Conservation (phyloP, 495 filamentous ascomycete genomes). For the Podospora bellae-mahoneyi region DNA sequence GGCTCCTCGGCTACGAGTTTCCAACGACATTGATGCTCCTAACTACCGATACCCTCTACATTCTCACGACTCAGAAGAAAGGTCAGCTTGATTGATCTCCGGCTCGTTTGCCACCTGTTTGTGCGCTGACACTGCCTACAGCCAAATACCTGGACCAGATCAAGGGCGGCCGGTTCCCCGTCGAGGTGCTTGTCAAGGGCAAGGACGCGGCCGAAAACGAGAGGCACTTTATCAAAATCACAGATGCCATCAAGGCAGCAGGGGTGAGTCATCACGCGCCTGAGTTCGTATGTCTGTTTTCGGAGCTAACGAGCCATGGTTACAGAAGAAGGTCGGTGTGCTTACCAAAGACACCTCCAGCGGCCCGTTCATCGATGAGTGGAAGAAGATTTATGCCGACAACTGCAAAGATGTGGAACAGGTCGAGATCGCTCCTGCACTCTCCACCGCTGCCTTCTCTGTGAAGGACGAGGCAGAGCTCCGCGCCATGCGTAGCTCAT, state of each 20-base stretch:
- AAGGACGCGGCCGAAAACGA: constrained; percentile 88
- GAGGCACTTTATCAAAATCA: constrained; percentile 76
- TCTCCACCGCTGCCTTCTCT: constrained; percentile 82
- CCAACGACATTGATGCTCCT: constrained; percentile 91
- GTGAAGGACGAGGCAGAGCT: constrained; percentile 95
- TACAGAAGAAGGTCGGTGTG: constrained; percentile 81
- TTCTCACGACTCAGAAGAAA: constrained; percentile 96
- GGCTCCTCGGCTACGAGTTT: constrained; percentile 98
- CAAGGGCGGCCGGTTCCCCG: constrained; percentile 83
- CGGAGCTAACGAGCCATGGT: neutral
- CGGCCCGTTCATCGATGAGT: constrained; percentile 92
- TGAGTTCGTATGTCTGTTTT: neutral
- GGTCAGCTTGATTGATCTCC: constrained; percentile 46
- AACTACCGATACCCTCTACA: constrained; percentile 79
- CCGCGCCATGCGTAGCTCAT: constrained; percentile 88
- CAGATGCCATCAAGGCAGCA: constrained; percentile 78
- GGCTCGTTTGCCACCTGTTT: neutral
- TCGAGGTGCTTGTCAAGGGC: constrained; percentile 83
- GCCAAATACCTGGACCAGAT: constrained; percentile 91
- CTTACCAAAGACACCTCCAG: constrained; percentile 76
- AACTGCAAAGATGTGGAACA: constrained; percentile 82
- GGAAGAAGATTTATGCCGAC: constrained; percentile 75
- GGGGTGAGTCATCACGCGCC: constrained; percentile 60
- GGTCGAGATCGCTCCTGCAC: constrained; percentile 75
- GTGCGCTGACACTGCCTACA: constrained; percentile 39